Percentiles rank a stretch among this genome's conserved stretches.
These are phyloP conservation scores for Backusella morwellensis DNA, from an alignment of 192 early-diverging fungal genomes.

Conservation along the genomic window DNA sequence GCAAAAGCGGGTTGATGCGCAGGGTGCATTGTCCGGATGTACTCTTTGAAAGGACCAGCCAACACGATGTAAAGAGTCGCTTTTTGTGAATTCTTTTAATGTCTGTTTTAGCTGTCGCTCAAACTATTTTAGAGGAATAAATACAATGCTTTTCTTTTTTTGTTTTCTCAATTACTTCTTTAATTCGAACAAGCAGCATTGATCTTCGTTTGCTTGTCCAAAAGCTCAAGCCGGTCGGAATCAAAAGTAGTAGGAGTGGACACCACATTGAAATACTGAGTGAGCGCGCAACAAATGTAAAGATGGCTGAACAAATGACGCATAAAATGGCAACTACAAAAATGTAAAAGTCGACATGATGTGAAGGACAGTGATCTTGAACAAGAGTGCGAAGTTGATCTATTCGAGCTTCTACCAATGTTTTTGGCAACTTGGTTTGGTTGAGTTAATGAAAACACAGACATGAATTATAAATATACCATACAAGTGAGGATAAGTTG, in stretches of 20 bases:
- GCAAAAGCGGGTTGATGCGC: constrained; percentile 2
- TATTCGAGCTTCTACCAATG: constrained; percentile 15
- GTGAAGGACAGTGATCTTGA: constrained; percentile 13
- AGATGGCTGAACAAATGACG: constrained; percentile 23
- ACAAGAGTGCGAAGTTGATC: constrained; percentile 10
- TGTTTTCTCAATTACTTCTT: neutral
- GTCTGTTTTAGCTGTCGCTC: constrained; percentile 7
- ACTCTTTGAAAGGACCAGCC: neutral
- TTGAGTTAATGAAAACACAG: no score
- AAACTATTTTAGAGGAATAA: neutral
- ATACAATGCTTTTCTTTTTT: neutral
- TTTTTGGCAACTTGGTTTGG: constrained; percentile 3
- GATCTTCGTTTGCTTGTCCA: constrained; percentile 16
- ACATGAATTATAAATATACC: neutral
- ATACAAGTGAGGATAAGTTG: constrained; percentile 13
- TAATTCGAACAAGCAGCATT: neutral
- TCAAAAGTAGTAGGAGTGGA: constrained; percentile 25
- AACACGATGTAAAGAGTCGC: constrained; percentile 4
- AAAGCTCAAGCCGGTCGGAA: constrained; percentile 15
- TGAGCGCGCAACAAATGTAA: constrained; percentile 25
- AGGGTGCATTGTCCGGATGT: constrained; percentile 1
- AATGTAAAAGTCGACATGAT: constrained; percentile 23
- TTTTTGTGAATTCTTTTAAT: constrained; percentile 6
- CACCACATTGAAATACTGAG: constrained; percentile 32
- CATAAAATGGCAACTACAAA: constrained; percentile 15